These are phyloP conservation scores for Dacryopinax spathularia DNA, from an alignment of 768 basidiomycete genomes.

Conservation along the genomic window DNA sequence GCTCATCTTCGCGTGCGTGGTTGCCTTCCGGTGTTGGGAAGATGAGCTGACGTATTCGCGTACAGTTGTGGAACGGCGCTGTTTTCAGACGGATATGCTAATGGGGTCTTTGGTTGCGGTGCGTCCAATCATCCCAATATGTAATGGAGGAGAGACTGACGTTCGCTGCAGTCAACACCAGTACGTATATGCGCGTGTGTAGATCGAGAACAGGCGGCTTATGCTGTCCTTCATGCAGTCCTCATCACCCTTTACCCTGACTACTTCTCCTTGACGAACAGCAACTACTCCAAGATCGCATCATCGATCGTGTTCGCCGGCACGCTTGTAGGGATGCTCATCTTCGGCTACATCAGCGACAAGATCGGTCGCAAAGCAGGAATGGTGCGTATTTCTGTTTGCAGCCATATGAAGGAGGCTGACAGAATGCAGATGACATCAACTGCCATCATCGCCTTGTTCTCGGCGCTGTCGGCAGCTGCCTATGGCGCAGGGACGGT, in stretches of 20 bases:
- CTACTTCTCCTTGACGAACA: slow-evolving; percentile 26
- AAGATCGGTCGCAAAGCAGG: slow-evolving; percentile 24
- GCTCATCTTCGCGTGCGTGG: slow-evolving; percentile 68
- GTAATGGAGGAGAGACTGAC: too few species aligned
- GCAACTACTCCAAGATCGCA: slow-evolving; percentile 52
- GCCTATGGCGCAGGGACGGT: slow-evolving; percentile 63
- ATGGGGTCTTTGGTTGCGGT: slow-evolving; percentile 30
- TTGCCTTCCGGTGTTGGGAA: slow-evolving; percentile 12
- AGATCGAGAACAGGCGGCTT: background rate
- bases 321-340: slow-evolving; percentile 71
- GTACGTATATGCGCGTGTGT: background rate
- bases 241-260: slow-evolving; percentile 52
- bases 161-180: slow-evolving; percentile 43
- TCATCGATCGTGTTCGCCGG: slow-evolving; percentile 69
- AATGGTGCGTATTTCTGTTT: background rate
- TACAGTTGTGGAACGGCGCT: slow-evolving; percentile 62
- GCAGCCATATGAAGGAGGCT: background rate
- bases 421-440: slow-evolving; percentile 47
- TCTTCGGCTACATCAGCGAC: slow-evolving; percentile 38
- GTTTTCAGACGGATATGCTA: slow-evolving; percentile 79
- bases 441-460: slow-evolving; percentile 68
- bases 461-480: slow-evolving; percentile 69
- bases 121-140: background rate
- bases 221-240: slow-evolving; percentile 20
- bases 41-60: slow-evolving; percentile 16